A percentile compares a stretch with the other conserved stretches of the same genome.
These are phyloP conservation scores for Barnettozyma vustinii DNA, from an alignment of 805 yeast species.

Conservation along the genomic window DNA sequence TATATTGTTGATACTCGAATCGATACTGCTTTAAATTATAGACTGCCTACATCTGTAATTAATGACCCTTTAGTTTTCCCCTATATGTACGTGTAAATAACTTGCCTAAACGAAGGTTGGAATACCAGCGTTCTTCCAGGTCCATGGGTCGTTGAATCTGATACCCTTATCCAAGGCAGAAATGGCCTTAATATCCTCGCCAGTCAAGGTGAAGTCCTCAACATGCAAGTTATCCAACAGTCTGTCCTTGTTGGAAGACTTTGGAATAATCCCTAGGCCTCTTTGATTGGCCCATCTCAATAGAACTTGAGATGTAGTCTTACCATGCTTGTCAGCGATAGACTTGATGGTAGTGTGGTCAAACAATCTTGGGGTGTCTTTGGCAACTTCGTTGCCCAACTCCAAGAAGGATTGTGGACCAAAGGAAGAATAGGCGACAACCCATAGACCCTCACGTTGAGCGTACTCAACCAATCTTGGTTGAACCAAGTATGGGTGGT, in stretches of 20 bases:
- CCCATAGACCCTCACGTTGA: conserved; percentile 51
- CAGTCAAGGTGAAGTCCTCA: conserved; percentile 49
- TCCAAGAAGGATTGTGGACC: conserved; percentile 82
- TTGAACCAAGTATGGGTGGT: conserved; percentile 87
- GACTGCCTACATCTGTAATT: neutral
- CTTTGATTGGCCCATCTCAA: conserved; percentile 85
- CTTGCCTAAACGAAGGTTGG: conserved; percentile 21
- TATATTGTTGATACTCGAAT: neutral
- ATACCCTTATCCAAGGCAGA: conserved; percentile 57
- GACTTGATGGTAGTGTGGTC: conserved; percentile 45
- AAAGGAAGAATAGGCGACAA: conserved; percentile 78
- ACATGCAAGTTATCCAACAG: conserved; percentile 54
- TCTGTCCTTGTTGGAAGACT: conserved; percentile 65
- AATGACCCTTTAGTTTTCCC: neutral
- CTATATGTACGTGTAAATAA: neutral
- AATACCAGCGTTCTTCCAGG: conserved; percentile 24
- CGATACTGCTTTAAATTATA: neutral
- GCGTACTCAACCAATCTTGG: conserved; percentile 55
- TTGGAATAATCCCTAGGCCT: conserved; percentile 73
- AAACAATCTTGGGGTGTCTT: conserved; percentile 48
- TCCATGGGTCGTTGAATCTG: conserved; percentile 78
- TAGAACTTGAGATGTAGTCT: conserved; percentile 62
- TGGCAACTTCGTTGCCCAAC: conserved; percentile 48
- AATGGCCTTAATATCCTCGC: conserved; percentile 49
- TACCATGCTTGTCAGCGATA: conserved; percentile 53